These are phyloP conservation scores for Cladosporium sp. DNA, from an alignment of 2,329 filamentous ascomycete genomes.

Conservation along the genomic window DNA sequence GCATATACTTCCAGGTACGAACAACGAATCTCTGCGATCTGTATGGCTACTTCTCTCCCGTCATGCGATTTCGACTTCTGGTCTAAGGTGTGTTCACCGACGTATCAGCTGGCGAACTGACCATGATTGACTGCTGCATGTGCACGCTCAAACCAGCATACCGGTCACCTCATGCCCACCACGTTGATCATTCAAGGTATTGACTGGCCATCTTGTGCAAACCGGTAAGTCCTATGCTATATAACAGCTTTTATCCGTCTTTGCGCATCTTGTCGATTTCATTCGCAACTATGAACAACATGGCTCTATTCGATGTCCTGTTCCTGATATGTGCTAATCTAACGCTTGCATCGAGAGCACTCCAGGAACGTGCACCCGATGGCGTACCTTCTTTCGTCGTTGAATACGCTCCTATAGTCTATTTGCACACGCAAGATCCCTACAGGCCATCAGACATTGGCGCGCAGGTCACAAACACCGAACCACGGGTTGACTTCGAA, in stretches of 20 bases:
- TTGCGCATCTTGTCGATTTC: too few species aligned
- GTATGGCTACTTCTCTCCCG: too few species aligned
- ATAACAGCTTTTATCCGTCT: too few species aligned
- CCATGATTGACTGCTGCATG: too few species aligned
- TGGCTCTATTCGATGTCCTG: neutral
- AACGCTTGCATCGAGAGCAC: neutral
- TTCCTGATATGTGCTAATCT: neutral
- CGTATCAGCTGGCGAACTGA: too few species aligned
- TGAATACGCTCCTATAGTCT: conserved; percentile 39
- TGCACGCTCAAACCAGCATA: neutral
- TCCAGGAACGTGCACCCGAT: neutral
- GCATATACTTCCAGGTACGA: too few species aligned
- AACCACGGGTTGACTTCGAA: conserved; percentile 35
- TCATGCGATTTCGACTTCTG: too few species aligned
- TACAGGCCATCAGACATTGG: conserved; percentile 43
- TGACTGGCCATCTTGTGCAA: neutral
- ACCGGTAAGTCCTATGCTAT: neutral
- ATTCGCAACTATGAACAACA: conserved; percentile 35
- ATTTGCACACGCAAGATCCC: conserved; percentile 38
- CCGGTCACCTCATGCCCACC: neutral
- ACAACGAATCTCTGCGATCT: too few species aligned
- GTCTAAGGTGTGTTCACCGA: too few species aligned
- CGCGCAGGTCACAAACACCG: conserved; percentile 37
- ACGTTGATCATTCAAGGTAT: too few species aligned
- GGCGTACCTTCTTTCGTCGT: conserved; percentile 24